Percentiles rank a stretch among this genome's conserved stretches.
These are phyloP conservation scores for Zasmidium citrigriseum DNA, from an alignment of 2,329 filamentous ascomycete genomes.

Conservation along the genomic window DNA sequence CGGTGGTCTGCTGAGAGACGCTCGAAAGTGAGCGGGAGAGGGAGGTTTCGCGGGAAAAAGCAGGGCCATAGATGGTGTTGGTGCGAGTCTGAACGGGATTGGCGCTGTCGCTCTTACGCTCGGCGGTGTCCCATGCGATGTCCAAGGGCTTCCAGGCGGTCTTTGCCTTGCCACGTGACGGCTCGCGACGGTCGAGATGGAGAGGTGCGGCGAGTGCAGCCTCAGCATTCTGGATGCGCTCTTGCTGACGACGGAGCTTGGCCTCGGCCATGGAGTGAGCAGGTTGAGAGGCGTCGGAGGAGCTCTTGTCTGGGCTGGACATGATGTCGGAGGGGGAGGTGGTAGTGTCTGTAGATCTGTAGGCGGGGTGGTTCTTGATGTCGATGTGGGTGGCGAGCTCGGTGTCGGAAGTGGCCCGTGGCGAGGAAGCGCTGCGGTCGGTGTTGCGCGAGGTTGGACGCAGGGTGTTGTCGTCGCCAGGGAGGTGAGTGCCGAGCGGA, in stretches of 20 bases:
- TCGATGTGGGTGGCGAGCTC: neutral
- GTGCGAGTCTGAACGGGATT: conserved; percentile 19
- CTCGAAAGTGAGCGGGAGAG: conserved; percentile 30
- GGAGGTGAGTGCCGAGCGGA: conserved; percentile 29
- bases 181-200: conserved; percentile 18
- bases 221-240: conserved; percentile 34
- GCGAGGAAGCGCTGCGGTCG: conserved; percentile 6
- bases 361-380: neutral
- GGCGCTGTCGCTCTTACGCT: conserved; percentile 5
- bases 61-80: conserved; percentile 34
- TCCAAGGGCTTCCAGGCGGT: conserved; percentile 30
- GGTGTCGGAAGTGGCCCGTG: conserved; percentile 7
- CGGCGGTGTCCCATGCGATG: conserved; percentile 15
- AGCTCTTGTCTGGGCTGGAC: conserved; percentile 8
- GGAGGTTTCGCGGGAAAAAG: conserved; percentile 26
- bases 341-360: neutral
- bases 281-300: conserved; percentile 9
- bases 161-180: conserved; percentile 27
- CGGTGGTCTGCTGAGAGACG: conserved; percentile 27
- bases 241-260: conserved; percentile 35
- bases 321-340: conserved; percentile 4
- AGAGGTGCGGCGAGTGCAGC: conserved; percentile 24
- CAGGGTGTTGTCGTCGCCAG: conserved; percentile 5
- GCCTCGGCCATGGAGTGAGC: conserved; percentile 28
- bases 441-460: conserved; percentile 13